Base-by-base conservation (phyloP, 148 eudicot species). In the Rhododendron henanense region DNA sequence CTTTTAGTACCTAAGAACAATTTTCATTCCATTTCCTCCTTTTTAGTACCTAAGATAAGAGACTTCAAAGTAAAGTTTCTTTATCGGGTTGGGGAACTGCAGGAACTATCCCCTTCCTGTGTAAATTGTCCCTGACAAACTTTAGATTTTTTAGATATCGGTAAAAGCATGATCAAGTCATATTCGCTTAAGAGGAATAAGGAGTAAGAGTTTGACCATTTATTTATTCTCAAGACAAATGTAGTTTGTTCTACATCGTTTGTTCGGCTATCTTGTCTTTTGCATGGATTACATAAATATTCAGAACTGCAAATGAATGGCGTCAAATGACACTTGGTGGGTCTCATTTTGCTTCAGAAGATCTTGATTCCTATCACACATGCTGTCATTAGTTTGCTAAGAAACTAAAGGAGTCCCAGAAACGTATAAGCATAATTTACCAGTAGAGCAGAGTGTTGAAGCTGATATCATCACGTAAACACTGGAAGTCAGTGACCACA, bases 371-470 rank as follows among this genome's bases (percentile, higher is more conserved):
- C 74, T 25, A 25, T 67, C 8, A 25, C 31, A 7, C 33, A 67
- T 67, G 33, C 5, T 67, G 74, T 10, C 74, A 67, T 25, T 25
- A 25, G 74, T 67, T 67, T 67, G 74, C 74, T 25, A 65, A 65
- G 14, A 65, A 65, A 25, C 73, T n/a, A 25, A 67, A 67, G 3
- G 74, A 35, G 13, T 59, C n/a, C n/a, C n/a, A 21, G 15, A 18
- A 9, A 71, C 21, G 53, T 1, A 21, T 75, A 51, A 75, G 69
- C 23, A 19, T 19, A 10, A 81, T 79, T 77, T 91, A 95, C 99
- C 98, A 93, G 88, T 89, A 94, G 19, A 97, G 88, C 87, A 95
- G 85, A 21, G 87, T 88, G 86, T 87, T 83, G 31, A 89, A 61
- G 87, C 87, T 84, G 73, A 94, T 76, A 85, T 90, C 94, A 71